These are phyloP conservation scores for Fragaria vesca DNA, from an alignment of 306 rosid species.

Conservation along the genomic window DNA sequence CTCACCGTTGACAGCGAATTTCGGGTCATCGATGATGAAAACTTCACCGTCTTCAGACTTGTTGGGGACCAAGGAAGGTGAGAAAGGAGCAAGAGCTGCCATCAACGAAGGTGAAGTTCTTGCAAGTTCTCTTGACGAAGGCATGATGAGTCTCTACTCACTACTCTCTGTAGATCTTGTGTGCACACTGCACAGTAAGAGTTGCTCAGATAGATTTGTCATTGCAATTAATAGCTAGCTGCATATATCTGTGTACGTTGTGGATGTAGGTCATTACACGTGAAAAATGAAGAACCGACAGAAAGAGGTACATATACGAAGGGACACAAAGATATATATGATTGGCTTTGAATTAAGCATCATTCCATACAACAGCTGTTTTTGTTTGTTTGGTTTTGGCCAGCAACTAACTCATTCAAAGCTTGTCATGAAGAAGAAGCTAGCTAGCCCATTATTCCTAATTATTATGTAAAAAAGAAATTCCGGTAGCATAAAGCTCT, in stretches of 20 bases:
- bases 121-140: not conserved
- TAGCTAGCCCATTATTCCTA: not conserved
- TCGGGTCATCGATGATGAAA: constrained; percentile 29
- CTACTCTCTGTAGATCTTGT: not conserved
- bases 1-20: constrained; percentile 40
- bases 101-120: not conserved
- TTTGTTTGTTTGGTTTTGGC: not conserved
- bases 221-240: not conserved
- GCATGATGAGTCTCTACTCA: not conserved
- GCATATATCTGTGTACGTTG: not conserved
- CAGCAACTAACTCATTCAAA: not conserved
- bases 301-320: not conserved
- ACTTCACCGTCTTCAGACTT: constrained; percentile 8
- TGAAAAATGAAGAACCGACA: not conserved
- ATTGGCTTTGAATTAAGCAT: not conserved
- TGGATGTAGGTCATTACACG: not conserved
- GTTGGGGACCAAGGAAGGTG: constrained; percentile 33
- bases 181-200: not conserved
- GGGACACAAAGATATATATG: not conserved
- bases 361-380: not conserved
- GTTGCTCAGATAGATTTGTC: not conserved
- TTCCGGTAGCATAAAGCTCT: not conserved
- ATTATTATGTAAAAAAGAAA: too few relatives aligned
- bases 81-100: constrained; percentile 17
- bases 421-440: not conserved